These are phyloP conservation scores for Thraustotheca clavata DNA, from an alignment of 352 stramenopile genomes.

Conservation along the genomic window DNA sequence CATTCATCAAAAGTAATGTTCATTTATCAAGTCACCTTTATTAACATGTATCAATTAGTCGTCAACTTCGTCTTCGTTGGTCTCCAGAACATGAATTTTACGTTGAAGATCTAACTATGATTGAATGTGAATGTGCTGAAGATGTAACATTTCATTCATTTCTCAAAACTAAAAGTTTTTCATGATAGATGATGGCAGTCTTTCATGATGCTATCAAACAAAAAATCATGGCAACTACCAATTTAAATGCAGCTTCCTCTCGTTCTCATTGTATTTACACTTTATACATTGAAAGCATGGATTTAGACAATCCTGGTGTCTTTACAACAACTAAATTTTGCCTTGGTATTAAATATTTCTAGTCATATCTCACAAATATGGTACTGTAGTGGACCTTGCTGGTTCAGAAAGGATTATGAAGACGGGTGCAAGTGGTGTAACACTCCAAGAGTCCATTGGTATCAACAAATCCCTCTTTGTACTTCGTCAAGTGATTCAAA, in stretches of 20 bases:
- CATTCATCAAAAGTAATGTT: neutral
- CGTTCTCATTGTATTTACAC: constrained; percentile 50
- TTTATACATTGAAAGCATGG: constrained; percentile 41
- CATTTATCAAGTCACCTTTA: neutral
- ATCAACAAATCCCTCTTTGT: constrained; percentile 63
- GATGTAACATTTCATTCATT: constrained; percentile 15
- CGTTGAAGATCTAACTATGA: constrained; percentile 41
- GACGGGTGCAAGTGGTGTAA: constrained; percentile 42
- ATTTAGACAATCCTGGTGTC: constrained; percentile 28
- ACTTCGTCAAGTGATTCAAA: constrained; percentile 46
- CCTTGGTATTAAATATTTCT: neutral
- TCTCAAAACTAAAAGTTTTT: neutral
- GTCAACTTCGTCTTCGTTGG: constrained; percentile 37
- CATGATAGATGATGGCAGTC: constrained; percentile 27
- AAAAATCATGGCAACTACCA: constrained; percentile 57
- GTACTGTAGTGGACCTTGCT: constrained; percentile 40
- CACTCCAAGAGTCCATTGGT: constrained; percentile 44
- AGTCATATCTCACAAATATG: neutral
- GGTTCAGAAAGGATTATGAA: constrained; percentile 52
- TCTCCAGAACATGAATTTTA: constrained; percentile 42
- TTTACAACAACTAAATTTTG: constrained; percentile 39
- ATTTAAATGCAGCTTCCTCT: constrained; percentile 42
- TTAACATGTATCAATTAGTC: neutral
- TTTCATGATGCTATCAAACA: constrained; percentile 46
- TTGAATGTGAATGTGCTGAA: constrained; percentile 37